These are phyloP conservation scores for Cenchrus purpureus DNA, from an alignment of 176 grass and related monocot genomes.

Conservation along the genomic window DNA sequence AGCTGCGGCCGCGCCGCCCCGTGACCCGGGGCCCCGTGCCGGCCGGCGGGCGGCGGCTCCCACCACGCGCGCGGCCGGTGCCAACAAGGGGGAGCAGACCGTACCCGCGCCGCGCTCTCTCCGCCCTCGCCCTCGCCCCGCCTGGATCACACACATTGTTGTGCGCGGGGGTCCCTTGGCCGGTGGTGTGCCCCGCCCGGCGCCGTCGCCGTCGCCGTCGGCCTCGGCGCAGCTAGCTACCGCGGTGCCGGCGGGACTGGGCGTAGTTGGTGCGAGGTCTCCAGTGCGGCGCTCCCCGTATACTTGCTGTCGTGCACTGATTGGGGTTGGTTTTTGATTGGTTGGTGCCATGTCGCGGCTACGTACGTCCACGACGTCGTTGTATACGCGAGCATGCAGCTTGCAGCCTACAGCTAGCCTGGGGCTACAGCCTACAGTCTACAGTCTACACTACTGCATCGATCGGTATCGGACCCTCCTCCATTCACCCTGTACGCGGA, in stretches of 20 bases:
- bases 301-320: not conserved
- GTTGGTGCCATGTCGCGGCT: too few species aligned
- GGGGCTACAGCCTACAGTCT: not conserved
- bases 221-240: constrained; percentile 5
- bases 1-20: not conserved
- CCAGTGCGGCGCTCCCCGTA: not conserved
- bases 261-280: constrained; percentile 19
- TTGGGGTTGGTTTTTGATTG: not conserved
- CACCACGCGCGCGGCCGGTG: constrained; percentile 3
- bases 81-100: constrained; percentile 1
- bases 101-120: not conserved
- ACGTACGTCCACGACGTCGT: too few species aligned
- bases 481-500: too few species aligned
- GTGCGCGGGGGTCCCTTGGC: not conserved
- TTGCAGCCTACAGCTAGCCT: not conserved
- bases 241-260: not conserved
- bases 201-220: too few species aligned
- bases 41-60: not conserved
- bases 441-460: not conserved
- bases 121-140: not conserved
- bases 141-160: not conserved
- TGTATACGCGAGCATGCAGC: too few species aligned
- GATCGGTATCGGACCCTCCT: not conserved
- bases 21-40: not conserved
- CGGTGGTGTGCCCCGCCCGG: not conserved